A percentile compares a stretch with the other conserved stretches of the same genome.
Evolutionary conservation across 306 rosid species (phyloP).

Genomic region (Casuarina cunninghamiana): DNA sequence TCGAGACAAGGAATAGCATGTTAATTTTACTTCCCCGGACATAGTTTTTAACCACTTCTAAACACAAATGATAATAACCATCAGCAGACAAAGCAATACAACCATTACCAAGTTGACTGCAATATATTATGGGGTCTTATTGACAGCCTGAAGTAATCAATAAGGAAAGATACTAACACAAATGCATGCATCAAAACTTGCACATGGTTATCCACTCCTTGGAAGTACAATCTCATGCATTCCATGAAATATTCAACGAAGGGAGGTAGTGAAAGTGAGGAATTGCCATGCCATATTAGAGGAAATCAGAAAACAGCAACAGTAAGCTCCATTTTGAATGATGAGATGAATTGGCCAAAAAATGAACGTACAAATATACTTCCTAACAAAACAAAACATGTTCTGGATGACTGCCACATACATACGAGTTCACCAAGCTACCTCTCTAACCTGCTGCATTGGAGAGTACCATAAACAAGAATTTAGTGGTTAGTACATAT

Average conservation of each 20-base stretch:
- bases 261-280: background rate
- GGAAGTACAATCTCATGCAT: background rate
- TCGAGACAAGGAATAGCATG: background rate
- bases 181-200: background rate
- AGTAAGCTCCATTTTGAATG: background rate
- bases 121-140: slow-evolving; percentile 1
- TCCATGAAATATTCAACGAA: background rate
- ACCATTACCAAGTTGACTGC: slow-evolving; percentile 10
- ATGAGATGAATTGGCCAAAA: background rate
- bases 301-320: background rate
- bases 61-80: background rate
- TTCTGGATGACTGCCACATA: background rate
- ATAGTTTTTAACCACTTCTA: background rate
- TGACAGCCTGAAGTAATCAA: slow-evolving; percentile 4
- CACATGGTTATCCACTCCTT: background rate
- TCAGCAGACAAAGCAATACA: background rate
- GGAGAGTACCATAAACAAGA: background rate
- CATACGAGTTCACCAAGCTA: background rate
- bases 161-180: background rate
- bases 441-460: background rate
- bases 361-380: background rate
- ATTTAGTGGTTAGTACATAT: background rate
- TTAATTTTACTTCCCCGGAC: background rate
- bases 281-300: background rate
- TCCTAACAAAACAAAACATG: background rate